Percentiles rank a stretch among this genome's conserved stretches.
phyloP scores from a whole-genome alignment of 768 basidiomycete genomes.

The Mrakia frigida region DNA sequence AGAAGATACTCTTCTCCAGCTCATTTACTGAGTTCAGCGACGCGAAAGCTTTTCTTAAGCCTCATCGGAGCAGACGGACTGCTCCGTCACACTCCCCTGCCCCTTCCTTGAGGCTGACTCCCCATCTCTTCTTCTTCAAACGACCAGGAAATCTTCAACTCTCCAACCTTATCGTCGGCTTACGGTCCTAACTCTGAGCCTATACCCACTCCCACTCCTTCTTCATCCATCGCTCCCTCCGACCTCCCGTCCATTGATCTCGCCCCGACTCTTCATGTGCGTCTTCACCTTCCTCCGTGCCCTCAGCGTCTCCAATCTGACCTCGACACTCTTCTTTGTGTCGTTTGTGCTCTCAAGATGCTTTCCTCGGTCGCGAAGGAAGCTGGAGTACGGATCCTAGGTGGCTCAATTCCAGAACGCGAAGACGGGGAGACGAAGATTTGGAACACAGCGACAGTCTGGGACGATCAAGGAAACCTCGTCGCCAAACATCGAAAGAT shows the following conservation, averaged over 20 bases:
- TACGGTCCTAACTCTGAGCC: constrained; percentile 30
- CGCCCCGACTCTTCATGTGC: constrained; percentile 18
- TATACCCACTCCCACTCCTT: constrained; percentile 12
- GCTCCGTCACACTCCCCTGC: neutral
- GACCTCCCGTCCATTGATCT: constrained; percentile 7
- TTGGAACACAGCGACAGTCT: constrained; percentile 34
- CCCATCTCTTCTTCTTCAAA: neutral
- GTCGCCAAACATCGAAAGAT: constrained; percentile 34
- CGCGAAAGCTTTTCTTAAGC: neutral
- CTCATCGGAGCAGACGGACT: neutral
- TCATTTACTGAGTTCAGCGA: too few species aligned
- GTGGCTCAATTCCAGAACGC: constrained; percentile 33
- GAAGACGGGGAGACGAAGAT: constrained; percentile 10
- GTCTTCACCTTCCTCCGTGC: neutral
- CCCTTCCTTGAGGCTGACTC: neutral
- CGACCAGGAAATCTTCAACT: constrained; percentile 34
- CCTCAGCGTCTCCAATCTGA: too few species aligned
- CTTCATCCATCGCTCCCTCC: neutral
- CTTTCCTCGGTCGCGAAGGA: constrained; percentile 31
- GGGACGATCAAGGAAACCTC: constrained; percentile 30
- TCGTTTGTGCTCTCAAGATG: constrained; percentile 15
- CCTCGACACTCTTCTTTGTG: neutral
- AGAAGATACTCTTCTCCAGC: too few species aligned
- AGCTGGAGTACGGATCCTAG: constrained; percentile 25
- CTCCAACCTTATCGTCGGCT: constrained; percentile 27